Conservation (phyloP, 345 rosid species). For the Rhizophora apiculata region DNA sequence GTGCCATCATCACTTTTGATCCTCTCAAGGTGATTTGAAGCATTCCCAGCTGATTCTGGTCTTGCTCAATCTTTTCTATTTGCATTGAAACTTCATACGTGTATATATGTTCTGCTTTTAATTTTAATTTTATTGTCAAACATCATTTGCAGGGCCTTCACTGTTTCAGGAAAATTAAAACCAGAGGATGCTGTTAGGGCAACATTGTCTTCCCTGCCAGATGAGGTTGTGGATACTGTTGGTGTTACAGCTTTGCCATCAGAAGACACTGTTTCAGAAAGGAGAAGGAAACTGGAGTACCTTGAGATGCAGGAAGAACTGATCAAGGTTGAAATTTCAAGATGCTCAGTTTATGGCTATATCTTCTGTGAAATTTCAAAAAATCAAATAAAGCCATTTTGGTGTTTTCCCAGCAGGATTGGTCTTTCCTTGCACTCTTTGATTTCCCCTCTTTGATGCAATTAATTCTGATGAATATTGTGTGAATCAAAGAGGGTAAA, state of each 20-base stretch:
- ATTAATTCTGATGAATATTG: not conserved
- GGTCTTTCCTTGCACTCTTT: not conserved
- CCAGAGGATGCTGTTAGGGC: conserved; percentile 88
- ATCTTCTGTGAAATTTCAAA: too few species aligned
- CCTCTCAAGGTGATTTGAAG: conserved; percentile 52
- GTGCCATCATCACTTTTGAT: conserved; percentile 86
- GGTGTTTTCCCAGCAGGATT: conserved; percentile 1
- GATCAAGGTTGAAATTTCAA: conserved; percentile 60
- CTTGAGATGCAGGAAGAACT: conserved; percentile 92
- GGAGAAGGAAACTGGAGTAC: conserved; percentile 87
- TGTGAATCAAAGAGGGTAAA: not conserved
- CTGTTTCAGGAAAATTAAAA: conserved; percentile 72
- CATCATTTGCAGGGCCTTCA: conserved; percentile 57
- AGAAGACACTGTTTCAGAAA: conserved; percentile 85
- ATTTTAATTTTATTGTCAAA: conserved; percentile 15
- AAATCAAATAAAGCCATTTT: not conserved
- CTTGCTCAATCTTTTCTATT: conserved; percentile 5
- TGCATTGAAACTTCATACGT: not conserved
- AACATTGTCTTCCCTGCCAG: conserved; percentile 92
- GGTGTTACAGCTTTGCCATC: conserved; percentile 83
- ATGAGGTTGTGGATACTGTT: conserved; percentile 94
- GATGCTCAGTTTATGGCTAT: too few species aligned
- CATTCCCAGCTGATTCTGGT: not conserved
- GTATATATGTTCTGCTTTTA: conserved; percentile 7
- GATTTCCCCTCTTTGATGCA: not conserved